These are phyloP conservation scores for Chlorella sp. DNA, from an alignment of 139 green algal species.

Conservation along the genomic window DNA sequence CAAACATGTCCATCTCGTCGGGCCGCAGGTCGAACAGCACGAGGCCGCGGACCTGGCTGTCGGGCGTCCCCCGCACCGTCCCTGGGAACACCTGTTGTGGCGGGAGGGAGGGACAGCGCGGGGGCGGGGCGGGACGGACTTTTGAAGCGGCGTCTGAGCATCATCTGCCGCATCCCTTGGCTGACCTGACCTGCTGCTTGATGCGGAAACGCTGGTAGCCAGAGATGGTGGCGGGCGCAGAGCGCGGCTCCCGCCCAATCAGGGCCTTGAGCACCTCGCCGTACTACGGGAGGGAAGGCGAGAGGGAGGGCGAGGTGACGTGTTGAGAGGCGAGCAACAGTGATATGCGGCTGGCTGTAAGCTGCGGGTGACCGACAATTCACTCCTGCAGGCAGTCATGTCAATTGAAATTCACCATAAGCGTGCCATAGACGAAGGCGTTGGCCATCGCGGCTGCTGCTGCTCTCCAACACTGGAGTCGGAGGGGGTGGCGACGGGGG, in stretches of 20 bases:
- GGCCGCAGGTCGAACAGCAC: constrained; percentile 53
- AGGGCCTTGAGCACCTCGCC: constrained; percentile 57
- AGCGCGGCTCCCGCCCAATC: constrained; percentile 50
- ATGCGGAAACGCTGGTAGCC: constrained; percentile 65
- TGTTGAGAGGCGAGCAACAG: no score
- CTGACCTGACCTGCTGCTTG: constrained; percentile 47
- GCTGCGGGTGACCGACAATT: no score
- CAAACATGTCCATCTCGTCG: constrained; percentile 50
- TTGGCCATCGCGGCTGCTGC: constrained; percentile 1
- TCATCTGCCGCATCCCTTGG: not conserved
- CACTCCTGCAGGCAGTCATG: not conserved
- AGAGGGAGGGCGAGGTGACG: not conserved
- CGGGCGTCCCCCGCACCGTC: constrained; percentile 2
- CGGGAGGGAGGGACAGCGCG: no score
- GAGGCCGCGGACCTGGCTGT: not conserved
- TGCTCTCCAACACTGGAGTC: no score
- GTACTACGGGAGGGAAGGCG: not conserved
- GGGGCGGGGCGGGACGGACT: no score
- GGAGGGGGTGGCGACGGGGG: no score
- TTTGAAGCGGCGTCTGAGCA: no score
- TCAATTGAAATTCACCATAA: constrained; percentile 25
- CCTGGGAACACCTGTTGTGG: no score
- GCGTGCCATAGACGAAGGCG: constrained; percentile 58
- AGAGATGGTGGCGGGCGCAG: constrained; percentile 42
- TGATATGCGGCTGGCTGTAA: no score